Evolutionary conservation across 257 asterid genomes (phyloP).

Genomic region (Penstemon barbatus): DNA sequence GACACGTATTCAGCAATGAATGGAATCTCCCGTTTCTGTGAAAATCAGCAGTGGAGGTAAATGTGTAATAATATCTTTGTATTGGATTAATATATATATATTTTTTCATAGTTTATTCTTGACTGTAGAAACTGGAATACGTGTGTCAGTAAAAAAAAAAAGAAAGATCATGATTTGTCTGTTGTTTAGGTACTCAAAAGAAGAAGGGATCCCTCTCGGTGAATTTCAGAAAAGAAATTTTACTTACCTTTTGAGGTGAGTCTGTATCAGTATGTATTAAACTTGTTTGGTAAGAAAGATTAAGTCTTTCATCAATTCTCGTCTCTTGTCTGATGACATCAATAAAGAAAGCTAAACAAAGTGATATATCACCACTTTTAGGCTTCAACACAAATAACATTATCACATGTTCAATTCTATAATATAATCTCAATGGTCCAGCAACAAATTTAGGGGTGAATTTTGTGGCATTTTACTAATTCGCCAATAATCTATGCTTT

Average conservation of each 20-base stretch:
- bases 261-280: constrained; percentile 2
- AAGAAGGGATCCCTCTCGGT: constrained; percentile 64
- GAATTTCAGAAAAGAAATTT: constrained; percentile 62
- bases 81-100: not conserved
- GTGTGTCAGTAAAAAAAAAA: constrained; percentile 7
- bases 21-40: constrained; percentile 94
- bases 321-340: not conserved
- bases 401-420: too few species aligned
- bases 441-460: too few species aligned
- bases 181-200: constrained; percentile 82
- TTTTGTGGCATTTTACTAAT: too few species aligned
- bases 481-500: too few species aligned
- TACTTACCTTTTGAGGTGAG: constrained; percentile 79
- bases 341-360: not conserved
- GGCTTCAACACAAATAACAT: too few species aligned
- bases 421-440: too few species aligned
- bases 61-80: not conserved
- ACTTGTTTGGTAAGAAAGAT: too few species aligned
- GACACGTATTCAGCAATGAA: constrained; percentile 92
- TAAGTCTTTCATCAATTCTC: not conserved
- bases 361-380: too few species aligned
- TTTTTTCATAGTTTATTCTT: not conserved
- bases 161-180: constrained; percentile 4
- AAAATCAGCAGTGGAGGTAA: constrained; percentile 83
- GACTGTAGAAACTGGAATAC: constrained; percentile 11